phyloP scores from a whole-genome alignment of 192 early-diverging fungal genomes.

The Mortierella hygrophila region DNA sequence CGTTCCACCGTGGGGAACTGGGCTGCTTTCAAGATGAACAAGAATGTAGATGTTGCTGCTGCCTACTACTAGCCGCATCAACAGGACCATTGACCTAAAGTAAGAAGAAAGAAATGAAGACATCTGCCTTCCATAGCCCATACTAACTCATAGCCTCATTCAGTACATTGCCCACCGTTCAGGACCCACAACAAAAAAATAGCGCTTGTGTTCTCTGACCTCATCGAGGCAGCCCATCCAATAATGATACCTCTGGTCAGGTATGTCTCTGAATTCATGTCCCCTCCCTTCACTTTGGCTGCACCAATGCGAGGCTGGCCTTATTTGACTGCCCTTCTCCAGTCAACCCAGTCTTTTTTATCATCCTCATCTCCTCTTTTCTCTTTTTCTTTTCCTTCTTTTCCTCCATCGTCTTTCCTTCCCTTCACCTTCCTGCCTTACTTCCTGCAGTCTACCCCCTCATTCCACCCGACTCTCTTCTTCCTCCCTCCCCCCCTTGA shows the following conservation, averaged over 20 bases:
- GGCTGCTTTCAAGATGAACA: slow-evolving; percentile 35
- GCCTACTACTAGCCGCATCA: background rate
- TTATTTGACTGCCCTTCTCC: background rate
- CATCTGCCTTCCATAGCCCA: background rate
- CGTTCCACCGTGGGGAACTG: slow-evolving; percentile 11
- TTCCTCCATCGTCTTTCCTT: background rate
- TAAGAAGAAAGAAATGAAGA: background rate
- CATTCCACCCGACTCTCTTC: slow-evolving; percentile 2
- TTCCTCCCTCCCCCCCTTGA: background rate
- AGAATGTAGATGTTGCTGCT: background rate
- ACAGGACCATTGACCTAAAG: background rate
- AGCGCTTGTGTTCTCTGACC: background rate
- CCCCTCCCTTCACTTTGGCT: background rate
- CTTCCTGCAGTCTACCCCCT: slow-evolving; percentile 5
- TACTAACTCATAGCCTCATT: background rate
- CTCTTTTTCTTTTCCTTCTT: background rate
- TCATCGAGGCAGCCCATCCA: background rate
- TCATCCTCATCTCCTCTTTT: slow-evolving; percentile 5
- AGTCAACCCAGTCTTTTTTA: background rate
- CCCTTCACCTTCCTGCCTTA: slow-evolving; percentile 6
- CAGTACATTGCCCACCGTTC: background rate
- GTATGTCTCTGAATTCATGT: slow-evolving; percentile 16
- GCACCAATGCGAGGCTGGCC: background rate
- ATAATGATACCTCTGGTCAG: background rate
- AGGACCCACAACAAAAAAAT: background rate